Evolutionary conservation across 805 yeast species (phyloP), one percentile per base, ranked within the genome.

Genomic region (Crinitomyces ghanaensis): DNA sequence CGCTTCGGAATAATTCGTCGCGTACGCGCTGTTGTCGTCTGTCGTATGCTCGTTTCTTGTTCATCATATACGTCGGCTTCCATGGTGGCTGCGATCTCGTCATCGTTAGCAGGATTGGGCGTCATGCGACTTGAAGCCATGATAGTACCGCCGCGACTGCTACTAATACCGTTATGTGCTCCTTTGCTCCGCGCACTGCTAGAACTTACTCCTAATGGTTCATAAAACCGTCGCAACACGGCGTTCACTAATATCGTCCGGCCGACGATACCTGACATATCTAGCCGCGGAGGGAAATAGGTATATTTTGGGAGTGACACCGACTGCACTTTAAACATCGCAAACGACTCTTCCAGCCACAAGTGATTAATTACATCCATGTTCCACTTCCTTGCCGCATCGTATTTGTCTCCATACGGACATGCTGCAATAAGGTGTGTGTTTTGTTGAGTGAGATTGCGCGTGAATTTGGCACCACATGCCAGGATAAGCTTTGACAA

Each of bases 331-430:
- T 56, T 58, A 86, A 91, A 80, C 29, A 65, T 54, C 0, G 68
- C 60, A 41, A 66, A 88, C 26, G 84, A 69, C 35, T 81, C 86
- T 49, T 88, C 97, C 9, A 88, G 56, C 98, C 98, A 88, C 9
- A 76, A 49, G 54, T 84, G 95, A 48, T 80, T 85, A 1, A 82
- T 75, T 2, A 78, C 62, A 19, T 65, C 64, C 15, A 82, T 57
- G 6, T 53, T 50, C 95, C 95, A 85, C 40, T 66, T 65, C 22
- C 61, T 50, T 0, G 91, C 93, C 12, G 85, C 83, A 7, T 66
- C 68, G 47, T 70, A 83, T 56, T 88, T 88, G 36, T 67, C 70
- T 2, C 98, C 96, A 11, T 50, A 51, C 0, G 79, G 66, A 21
- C 64, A 65, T 0, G 85, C 77, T 2, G 82, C 72, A 3, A 88